Conservation (phyloP, 2,329 filamentous ascomycete species). For the Sclerotinia minor region DNA sequence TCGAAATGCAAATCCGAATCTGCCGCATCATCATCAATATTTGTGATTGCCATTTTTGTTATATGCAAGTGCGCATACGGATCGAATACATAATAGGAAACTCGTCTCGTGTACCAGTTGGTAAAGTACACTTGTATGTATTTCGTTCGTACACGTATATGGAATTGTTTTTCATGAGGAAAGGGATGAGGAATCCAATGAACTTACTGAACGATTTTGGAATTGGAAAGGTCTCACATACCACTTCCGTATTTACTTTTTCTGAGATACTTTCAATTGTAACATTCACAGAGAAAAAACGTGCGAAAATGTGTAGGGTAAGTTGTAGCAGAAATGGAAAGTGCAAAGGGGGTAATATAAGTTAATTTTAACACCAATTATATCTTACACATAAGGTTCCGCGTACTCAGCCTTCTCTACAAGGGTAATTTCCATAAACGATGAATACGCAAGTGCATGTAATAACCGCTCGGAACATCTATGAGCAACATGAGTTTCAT, state of each 20-base stretch:
- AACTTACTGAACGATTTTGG: slow-evolving; percentile 15
- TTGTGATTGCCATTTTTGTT: slow-evolving; percentile 14
- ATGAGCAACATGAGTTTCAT: slow-evolving; percentile 6
- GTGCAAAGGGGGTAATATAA: slow-evolving; percentile 16
- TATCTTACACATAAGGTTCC: slow-evolving; percentile 14
- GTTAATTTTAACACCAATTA: slow-evolving; percentile 13
- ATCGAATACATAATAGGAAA: background rate
- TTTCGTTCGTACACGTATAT: background rate
- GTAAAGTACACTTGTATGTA: background rate
- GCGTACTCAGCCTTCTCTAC: slow-evolving; percentile 2
- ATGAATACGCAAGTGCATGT: slow-evolving; percentile 1
- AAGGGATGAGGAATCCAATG: slow-evolving; percentile 20
- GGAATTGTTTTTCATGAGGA: slow-evolving; percentile 6
- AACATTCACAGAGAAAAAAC: background rate
- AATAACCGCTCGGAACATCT: slow-evolving; percentile 1
- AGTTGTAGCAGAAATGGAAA: background rate
- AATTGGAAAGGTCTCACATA: slow-evolving; percentile 17
- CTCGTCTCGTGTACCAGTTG: slow-evolving; percentile 16
- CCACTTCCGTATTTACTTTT: slow-evolving; percentile 16
- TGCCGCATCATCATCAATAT: slow-evolving; percentile 28
- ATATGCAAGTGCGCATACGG: background rate
- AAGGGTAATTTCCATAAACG: background rate
- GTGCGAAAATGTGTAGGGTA: background rate
- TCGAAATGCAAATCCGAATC: slow-evolving; percentile 21
- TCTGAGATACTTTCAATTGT: slow-evolving; percentile 1